Percentiles rank a stretch among this genome's conserved stretches.
Conservation (phyloP, 129 eudicot species). For the Pseudognaphalium luteoalbum region DNA sequence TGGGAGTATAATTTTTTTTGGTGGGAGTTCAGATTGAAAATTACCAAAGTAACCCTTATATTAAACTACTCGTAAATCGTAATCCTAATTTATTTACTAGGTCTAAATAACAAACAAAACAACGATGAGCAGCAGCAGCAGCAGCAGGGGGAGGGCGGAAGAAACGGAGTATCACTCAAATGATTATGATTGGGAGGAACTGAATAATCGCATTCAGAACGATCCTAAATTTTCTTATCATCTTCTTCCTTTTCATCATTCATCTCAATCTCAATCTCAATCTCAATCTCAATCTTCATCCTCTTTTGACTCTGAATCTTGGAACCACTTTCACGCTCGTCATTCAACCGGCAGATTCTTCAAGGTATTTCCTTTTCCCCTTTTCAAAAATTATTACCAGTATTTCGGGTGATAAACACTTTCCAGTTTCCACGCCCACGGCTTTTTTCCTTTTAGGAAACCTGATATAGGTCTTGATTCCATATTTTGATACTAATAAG, state of each 20-base stretch:
- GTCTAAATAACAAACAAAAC: no score
- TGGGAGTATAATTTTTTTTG: no score
- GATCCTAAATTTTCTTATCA: conserved; percentile 61
- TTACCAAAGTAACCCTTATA: no score
- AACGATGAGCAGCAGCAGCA: conserved; percentile 15
- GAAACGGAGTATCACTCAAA: conserved; percentile 68
- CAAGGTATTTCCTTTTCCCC: conserved; percentile 49
- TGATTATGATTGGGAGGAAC: conserved; percentile 79
- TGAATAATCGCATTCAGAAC: conserved; percentile 48
- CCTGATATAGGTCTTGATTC: not conserved
- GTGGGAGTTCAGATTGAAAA: no score
- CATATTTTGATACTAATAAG: not conserved
- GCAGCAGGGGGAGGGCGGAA: not conserved
- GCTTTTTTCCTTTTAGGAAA: not conserved
- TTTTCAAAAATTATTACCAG: not conserved
- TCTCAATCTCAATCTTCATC: conserved; percentile 29
- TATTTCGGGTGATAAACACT: not conserved
- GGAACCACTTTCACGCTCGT: conserved; percentile 80
- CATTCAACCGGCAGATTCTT: conserved; percentile 93
- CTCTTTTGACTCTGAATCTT: conserved; percentile 55
- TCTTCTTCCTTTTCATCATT: conserved; percentile 26
- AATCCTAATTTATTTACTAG: no score
- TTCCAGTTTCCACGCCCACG: no score
- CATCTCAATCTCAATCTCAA: conserved; percentile 17
- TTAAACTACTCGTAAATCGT: no score